Conservation (phyloP, 495 filamentous ascomycete genomes). For the Annulohypoxylon maeteangense region DNA sequence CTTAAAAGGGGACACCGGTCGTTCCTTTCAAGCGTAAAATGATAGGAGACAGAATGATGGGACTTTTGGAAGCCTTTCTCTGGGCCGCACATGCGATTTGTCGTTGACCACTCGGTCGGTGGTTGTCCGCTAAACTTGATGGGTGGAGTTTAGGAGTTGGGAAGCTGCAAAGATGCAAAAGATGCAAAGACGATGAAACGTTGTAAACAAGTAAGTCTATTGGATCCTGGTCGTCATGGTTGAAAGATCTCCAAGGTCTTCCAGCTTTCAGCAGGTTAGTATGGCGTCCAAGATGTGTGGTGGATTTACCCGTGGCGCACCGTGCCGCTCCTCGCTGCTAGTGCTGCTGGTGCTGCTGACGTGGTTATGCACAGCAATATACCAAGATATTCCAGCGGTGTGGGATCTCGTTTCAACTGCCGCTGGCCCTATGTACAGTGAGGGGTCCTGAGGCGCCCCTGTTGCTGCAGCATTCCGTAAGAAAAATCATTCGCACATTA, state of each 20-base stretch:
- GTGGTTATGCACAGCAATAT: conserved; percentile 40
- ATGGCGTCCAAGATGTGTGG: conserved; percentile 28
- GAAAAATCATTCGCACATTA: conserved; percentile 33
- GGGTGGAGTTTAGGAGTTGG: not conserved
- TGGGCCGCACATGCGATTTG: conserved; percentile 9
- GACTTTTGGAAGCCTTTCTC: conserved; percentile 21
- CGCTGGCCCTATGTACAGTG: conserved; percentile 41
- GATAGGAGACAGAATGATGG: conserved; percentile 2
- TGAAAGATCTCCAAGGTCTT: conserved; percentile 37
- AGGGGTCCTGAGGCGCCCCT: conserved; percentile 35
- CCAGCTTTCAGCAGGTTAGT: conserved; percentile 19
- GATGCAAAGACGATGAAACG: conserved; percentile 28
- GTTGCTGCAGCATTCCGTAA: conserved; percentile 32
- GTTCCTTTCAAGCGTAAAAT: not conserved
- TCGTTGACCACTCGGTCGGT: conserved; percentile 22
- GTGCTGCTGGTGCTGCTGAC: conserved; percentile 42
- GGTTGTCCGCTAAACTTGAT: conserved; percentile 17
- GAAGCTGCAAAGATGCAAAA: conserved; percentile 20
- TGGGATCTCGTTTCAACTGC: conserved; percentile 47
- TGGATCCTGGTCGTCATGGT: conserved; percentile 28
- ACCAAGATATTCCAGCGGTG: conserved; percentile 42
- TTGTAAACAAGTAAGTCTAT: conserved; percentile 10
- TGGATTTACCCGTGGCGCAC: conserved; percentile 40
- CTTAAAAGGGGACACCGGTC: conserved; percentile 12
- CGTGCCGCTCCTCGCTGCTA: conserved; percentile 31